phyloP scores from a whole-genome alignment of 768 basidiomycete genomes.

The Glaciozyma martinii region DNA sequence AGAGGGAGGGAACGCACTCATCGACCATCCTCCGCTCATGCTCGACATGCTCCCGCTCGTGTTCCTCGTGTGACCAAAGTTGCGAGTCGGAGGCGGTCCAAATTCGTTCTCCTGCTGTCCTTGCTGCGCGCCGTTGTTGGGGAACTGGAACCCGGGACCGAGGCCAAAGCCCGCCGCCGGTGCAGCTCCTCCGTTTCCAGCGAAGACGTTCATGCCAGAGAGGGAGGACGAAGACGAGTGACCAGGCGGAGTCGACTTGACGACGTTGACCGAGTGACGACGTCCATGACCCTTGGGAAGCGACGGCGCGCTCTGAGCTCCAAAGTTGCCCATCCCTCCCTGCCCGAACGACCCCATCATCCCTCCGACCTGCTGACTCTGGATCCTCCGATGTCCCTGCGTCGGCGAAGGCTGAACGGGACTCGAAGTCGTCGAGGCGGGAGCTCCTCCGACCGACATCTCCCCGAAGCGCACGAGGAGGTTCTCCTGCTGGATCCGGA shows the following conservation, averaged over 20 bases:
- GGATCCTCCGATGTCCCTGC: not conserved
- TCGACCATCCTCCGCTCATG: constrained; percentile 74
- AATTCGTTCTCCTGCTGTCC: not conserved
- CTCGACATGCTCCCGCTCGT: constrained; percentile 54
- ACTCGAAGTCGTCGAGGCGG: constrained; percentile 39
- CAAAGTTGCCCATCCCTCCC: constrained; percentile 29
- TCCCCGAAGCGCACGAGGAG: constrained; percentile 83
- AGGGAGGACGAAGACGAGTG: constrained; percentile 61
- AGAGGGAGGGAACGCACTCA: constrained; percentile 52
- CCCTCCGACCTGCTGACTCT: constrained; percentile 3
- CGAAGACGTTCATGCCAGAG: constrained; percentile 43
- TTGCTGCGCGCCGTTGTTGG: constrained; percentile 3
- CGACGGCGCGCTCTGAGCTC: not conserved
- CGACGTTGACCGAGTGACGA: constrained; percentile 80
- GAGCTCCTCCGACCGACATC: constrained; percentile 46
- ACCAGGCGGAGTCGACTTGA: constrained; percentile 10
- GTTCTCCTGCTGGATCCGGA: constrained; percentile 83
- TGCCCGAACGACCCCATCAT: constrained; percentile 4
- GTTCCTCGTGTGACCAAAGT: constrained; percentile 47
- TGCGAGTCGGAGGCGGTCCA: constrained; percentile 33
- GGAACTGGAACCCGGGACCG: constrained; percentile 24
- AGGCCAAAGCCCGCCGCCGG: not conserved
- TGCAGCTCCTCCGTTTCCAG: not conserved
- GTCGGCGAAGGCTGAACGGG: not conserved
- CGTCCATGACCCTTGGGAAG: constrained; percentile 53